phyloP scores from a whole-genome alignment of 495 filamentous ascomycete species.

The Aspergillus ostianus region DNA sequence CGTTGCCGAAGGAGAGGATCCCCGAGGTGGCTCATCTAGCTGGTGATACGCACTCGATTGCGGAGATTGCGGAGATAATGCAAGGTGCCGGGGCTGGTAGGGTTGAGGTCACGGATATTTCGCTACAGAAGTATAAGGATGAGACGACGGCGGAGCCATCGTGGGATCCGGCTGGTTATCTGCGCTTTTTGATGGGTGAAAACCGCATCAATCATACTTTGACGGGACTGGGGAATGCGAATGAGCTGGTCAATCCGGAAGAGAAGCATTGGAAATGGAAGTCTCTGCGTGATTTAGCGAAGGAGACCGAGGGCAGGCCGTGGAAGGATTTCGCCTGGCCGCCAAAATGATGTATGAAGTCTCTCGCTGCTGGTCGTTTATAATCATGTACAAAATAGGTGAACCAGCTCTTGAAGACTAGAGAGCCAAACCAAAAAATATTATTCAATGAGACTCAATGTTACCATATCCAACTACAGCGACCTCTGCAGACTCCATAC shows the following conservation, averaged over 20 bases:
- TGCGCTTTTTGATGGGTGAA: constrained; percentile 29
- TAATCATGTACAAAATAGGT: too few species aligned
- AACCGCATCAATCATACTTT: constrained; percentile 22
- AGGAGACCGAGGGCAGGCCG: constrained; percentile 16
- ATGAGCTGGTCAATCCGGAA: constrained; percentile 17
- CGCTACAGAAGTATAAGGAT: constrained; percentile 13
- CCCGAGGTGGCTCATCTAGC: constrained; percentile 23
- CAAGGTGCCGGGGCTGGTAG: constrained; percentile 18
- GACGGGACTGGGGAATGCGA: constrained; percentile 17
- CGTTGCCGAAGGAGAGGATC: constrained; percentile 9
- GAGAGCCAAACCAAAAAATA: too few species aligned
- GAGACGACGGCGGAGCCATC: constrained; percentile 5
- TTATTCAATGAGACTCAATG: too few species aligned
- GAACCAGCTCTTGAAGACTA: too few species aligned
- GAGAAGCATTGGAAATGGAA: constrained; percentile 23
- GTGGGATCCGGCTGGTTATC: constrained; percentile 21
- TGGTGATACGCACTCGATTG: constrained; percentile 22
- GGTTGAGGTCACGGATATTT: constrained; percentile 20
- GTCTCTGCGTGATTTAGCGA: constrained; percentile 20
- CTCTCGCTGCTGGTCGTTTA: too few species aligned
- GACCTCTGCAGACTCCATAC: too few species aligned
- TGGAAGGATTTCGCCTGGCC: constrained; percentile 25
- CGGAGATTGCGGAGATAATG: constrained; percentile 25
- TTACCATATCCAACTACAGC: too few species aligned
- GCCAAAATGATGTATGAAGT: background rate